Evolutionary conservation across 1,139 yeast species (phyloP).

Genomic region (Meyerozyma guilliermondii): DNA sequence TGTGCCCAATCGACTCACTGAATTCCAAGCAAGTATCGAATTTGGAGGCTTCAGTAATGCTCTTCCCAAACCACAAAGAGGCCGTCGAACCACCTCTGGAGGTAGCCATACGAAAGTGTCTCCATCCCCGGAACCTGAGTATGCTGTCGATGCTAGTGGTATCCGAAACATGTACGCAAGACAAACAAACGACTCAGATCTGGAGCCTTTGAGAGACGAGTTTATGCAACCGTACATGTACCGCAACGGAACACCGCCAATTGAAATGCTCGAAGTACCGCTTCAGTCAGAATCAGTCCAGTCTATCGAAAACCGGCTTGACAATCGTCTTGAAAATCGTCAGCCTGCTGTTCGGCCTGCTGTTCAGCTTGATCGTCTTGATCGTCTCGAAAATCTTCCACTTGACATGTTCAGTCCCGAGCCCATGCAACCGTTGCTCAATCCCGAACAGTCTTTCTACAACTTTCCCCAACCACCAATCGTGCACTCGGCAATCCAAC

Average conservation of each 20-base stretch:
- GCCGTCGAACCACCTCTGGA: not conserved
- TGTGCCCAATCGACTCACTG: constrained; percentile 30
- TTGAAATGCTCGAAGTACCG: no score
- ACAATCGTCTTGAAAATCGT: no score
- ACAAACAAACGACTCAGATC: not conserved
- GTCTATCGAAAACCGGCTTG: no score
- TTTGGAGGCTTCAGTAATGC: constrained; percentile 40
- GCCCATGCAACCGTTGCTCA: not conserved
- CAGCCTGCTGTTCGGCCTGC: no score
- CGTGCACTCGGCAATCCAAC: not conserved
- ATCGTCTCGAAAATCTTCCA: not conserved
- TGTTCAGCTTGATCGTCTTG: not conserved
- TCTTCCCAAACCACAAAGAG: constrained; percentile 20
- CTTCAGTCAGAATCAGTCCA: no score
- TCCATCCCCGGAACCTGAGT: not conserved
- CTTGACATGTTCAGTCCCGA: not conserved
- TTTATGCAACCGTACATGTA: no score
- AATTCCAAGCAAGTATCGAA: constrained; percentile 37
- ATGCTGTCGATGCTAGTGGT: not conserved
- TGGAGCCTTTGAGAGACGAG: not conserved
- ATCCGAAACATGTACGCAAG: not conserved
- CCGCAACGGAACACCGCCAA: not conserved
- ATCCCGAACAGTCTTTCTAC: not conserved
- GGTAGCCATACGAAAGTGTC: not conserved
- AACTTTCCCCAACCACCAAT: not conserved